Percentiles rank a stretch among this genome's conserved stretches.
Conservation (phyloP, 2,329 filamentous ascomycete species). For the Pyrenochaeta sp. region DNA sequence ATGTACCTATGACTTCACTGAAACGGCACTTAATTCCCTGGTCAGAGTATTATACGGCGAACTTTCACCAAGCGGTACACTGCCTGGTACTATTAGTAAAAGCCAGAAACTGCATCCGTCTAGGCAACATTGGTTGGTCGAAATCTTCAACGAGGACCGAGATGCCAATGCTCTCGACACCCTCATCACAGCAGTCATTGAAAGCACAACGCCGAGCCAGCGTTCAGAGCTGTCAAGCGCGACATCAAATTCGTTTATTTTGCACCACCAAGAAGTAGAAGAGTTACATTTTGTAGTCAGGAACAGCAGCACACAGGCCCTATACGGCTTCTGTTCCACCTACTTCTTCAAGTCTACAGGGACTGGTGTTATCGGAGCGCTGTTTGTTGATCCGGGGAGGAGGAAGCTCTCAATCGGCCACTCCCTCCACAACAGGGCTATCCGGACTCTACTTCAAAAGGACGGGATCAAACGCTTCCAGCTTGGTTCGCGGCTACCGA, state of each 20-base stretch:
- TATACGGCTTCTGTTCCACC: slow-evolving; percentile 92
- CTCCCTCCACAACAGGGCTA: slow-evolving; percentile 85
- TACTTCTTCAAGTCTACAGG: slow-evolving; percentile 77
- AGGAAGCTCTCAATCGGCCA: slow-evolving; percentile 90
- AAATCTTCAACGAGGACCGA: slow-evolving; percentile 81
- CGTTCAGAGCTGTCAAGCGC: slow-evolving; percentile 74
- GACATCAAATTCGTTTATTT: slow-evolving; percentile 77
- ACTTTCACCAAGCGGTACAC: slow-evolving; percentile 62
- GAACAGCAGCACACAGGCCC: slow-evolving; percentile 88
- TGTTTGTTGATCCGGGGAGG: slow-evolving; percentile 89
- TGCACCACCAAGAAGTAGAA: slow-evolving; percentile 74
- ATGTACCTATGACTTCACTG: slow-evolving; percentile 96
- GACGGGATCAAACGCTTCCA: slow-evolving; percentile 81
- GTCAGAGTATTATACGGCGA: slow-evolving; percentile 87
- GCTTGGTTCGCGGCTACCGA: slow-evolving; percentile 80
- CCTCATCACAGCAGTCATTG: slow-evolving; percentile 75
- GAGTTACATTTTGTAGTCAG: slow-evolving; percentile 91
- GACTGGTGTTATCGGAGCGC: slow-evolving; percentile 79
- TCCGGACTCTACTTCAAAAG: slow-evolving; percentile 76
- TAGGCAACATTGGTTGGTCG: slow-evolving; percentile 94
- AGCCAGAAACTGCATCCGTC: slow-evolving; percentile 88
- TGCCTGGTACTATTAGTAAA: slow-evolving; percentile 80
- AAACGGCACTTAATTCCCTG: slow-evolving; percentile 84
- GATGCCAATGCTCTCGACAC: slow-evolving; percentile 77
- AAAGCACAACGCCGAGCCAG: slow-evolving; percentile 70